These are phyloP conservation scores for Solanum paucissectum DNA, from an alignment of 257 asterid species.

Conservation along the genomic window DNA sequence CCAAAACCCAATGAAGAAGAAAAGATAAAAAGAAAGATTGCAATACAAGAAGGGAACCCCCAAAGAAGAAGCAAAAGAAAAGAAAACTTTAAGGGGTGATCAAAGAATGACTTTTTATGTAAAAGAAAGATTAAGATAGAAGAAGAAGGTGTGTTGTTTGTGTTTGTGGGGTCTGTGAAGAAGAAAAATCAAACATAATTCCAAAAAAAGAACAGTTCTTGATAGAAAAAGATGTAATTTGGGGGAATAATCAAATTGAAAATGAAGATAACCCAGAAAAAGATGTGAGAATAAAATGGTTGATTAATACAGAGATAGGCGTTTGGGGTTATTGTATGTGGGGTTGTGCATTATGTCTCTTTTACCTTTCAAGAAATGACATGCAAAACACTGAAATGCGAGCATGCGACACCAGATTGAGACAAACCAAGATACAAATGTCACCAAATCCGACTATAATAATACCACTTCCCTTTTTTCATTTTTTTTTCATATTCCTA, in stretches of 20 bases:
- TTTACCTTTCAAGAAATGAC: slow-evolving; percentile 5
- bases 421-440: not conserved
- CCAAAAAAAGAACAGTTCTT: not conserved
- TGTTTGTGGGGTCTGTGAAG: slow-evolving; percentile 18
- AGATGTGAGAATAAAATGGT: not conserved
- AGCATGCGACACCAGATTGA: not conserved
- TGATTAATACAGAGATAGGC: not conserved
- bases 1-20: not conserved
- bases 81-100: slow-evolving; percentile 6
- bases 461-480: not conserved
- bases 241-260: not conserved
- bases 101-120: slow-evolving; percentile 12
- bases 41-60: not conserved
- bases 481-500: too few relatives aligned
- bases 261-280: not conserved
- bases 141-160: slow-evolving; percentile 12
- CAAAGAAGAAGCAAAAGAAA: not conserved
- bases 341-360: not conserved
- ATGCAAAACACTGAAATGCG: not conserved
- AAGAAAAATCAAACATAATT: not conserved
- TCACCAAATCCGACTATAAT: not conserved
- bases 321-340: not conserved
- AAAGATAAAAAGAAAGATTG: not conserved
- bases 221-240: not conserved
- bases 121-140: slow-evolving; percentile 1